phyloP scores from a whole-genome alignment of 2,329 filamentous ascomycete species.

The Dryadomyces quercus-mongolicae region DNA sequence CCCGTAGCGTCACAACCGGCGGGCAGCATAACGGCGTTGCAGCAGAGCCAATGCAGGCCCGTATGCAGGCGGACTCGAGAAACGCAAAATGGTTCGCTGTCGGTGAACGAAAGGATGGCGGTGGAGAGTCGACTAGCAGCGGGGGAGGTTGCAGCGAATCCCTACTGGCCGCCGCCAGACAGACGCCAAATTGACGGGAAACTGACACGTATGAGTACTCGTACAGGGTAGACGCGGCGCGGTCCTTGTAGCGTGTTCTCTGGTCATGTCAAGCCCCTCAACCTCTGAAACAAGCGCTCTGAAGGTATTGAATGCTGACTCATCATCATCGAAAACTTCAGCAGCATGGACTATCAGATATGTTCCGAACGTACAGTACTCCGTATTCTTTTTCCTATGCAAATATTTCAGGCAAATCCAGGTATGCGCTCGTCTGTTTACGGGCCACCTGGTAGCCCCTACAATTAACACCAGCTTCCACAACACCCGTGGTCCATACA shows the following conservation, averaged over 20 bases:
- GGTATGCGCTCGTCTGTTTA: too few species aligned
- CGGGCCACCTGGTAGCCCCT: too few species aligned
- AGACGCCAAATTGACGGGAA: slow-evolving; percentile 15
- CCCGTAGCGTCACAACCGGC: not conserved
- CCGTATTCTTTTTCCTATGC: too few species aligned
- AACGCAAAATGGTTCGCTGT: slow-evolving; percentile 18
- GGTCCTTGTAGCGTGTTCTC: slow-evolving; percentile 5
- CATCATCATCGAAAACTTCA: too few species aligned
- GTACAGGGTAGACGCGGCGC: slow-evolving; percentile 13
- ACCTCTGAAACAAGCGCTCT: slow-evolving; percentile 11
- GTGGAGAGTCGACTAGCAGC: not conserved
- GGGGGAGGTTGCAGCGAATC: slow-evolving; percentile 3
- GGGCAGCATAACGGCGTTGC: not conserved
- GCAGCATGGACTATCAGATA: too few species aligned
- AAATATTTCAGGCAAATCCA: too few species aligned
- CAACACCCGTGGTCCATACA: too few species aligned
- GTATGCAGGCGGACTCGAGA: not conserved
- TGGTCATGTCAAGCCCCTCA: not conserved
- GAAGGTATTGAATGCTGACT: too few species aligned
- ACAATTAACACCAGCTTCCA: too few species aligned
- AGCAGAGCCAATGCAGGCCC: not conserved
- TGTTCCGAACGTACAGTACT: too few species aligned
- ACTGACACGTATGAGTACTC: slow-evolving; percentile 16
- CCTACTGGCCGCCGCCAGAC: slow-evolving; percentile 6
- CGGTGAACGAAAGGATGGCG: slow-evolving; percentile 12